Evolutionary conservation across 305 asterid genomes (phyloP).

Genomic region (Caryopteris hybrid): DNA sequence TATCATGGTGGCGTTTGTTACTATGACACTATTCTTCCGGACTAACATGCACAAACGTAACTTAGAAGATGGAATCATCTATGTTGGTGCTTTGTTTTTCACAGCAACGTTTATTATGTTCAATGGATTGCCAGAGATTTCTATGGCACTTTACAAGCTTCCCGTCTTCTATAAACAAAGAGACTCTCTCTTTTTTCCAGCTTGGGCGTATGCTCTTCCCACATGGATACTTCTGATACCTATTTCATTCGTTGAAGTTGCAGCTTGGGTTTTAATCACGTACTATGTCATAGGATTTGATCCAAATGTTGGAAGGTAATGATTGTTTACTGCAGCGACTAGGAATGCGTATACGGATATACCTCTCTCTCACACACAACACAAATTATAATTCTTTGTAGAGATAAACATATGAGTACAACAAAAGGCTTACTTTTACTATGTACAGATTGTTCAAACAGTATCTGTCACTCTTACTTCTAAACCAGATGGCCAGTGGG

Average conservation of each 20-base stretch:
- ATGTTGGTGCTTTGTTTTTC: slow-evolving; percentile 22
- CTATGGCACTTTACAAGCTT: slow-evolving; percentile 35
- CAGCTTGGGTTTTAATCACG: slow-evolving; percentile 22
- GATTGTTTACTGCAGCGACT: not conserved
- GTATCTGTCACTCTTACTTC: slow-evolving; percentile 20
- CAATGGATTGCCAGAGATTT: slow-evolving; percentile 34
- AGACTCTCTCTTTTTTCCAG: slow-evolving; percentile 30
- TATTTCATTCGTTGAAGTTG: slow-evolving; percentile 24
- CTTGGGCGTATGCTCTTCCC: slow-evolving; percentile 37
- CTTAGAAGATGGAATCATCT: slow-evolving; percentile 26
- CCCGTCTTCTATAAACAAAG: slow-evolving; percentile 35
- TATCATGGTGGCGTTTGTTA: slow-evolving; percentile 11
- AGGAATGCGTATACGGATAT: too few species aligned
- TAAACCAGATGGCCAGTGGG: slow-evolving; percentile 33
- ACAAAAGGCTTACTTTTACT: too few species aligned
- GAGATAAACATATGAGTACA: too few species aligned
- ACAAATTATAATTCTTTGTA: too few species aligned
- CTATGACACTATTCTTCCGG: slow-evolving; percentile 30
- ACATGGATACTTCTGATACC: slow-evolving; percentile 35
- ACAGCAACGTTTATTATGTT: slow-evolving; percentile 20
- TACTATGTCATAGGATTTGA: slow-evolving; percentile 39
- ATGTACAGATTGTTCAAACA: slow-evolving; percentile 33
- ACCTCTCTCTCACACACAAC: too few species aligned
- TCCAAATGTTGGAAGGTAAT: slow-evolving; percentile 34
- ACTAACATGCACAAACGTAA: slow-evolving; percentile 25